Evolutionary conservation across 257 asterid species (phyloP), one percentile per base, ranked within the genome.

Genomic region (Paraleonurus japonicus): DNA sequence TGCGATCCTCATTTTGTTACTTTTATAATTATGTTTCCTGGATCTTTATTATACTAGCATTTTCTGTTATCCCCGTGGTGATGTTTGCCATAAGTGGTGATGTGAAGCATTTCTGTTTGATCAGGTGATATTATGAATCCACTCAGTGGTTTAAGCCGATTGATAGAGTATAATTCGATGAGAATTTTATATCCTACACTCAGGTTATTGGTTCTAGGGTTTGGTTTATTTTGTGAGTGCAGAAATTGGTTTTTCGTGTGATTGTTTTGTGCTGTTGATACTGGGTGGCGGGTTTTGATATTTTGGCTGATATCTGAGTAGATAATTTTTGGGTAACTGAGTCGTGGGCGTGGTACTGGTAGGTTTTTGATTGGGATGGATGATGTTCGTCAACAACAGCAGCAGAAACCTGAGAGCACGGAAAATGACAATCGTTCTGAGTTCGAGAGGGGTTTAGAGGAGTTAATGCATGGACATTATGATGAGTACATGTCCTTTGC

Each of bases 401-500:
- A 87, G 73, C 98, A 82, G 87, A 95, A 95, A 77, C 88, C 99
- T 8, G 99, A 89, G 78, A 87, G 96, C 80, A 78, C 94, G 0
- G 90, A 80, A 8, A 85, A 79, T 17, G 92, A 78, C 28, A 85
- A 82, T 51, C 90, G 80, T 55, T 82, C 91, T 0, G 99, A 86
- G 60, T 92, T 90, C 17, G 97, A 92, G 82, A 89, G 96, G 84
- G 92, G 95, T 61, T 83, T 87, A 79, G 98, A 92, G 85, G 99
- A 88, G 81, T 78, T 89, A 63, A 83, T 90, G 96, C 82, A 85
- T 53, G 97, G 96, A 12, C 88, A 83, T 76, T 92, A 92, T 76
- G 99, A 92, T 23, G 97, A 92, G 63, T 92, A 91, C 78, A 85
- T 89, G 96, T 84, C 98, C 17, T 89, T 82, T 73, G 92, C 93